These are phyloP conservation scores for Leptomonas seymouri DNA, from an alignment of 208 protist species.

Conservation along the genomic window DNA sequence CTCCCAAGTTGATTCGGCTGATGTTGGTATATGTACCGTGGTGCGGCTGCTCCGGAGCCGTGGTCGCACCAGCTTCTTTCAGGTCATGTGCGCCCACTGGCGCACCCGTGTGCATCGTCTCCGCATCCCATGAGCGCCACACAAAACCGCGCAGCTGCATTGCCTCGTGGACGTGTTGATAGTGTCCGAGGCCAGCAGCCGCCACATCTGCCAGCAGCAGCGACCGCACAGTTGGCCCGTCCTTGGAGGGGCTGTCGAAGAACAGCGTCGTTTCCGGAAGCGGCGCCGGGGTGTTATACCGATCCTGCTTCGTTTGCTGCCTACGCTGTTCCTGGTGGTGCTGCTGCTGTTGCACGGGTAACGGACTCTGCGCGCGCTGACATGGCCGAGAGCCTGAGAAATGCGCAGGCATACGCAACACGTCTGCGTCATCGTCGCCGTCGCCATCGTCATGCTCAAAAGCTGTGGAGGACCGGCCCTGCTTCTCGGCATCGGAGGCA, in stretches of 20 bases:
- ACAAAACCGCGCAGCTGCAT: constrained; percentile 31
- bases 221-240: constrained; percentile 16
- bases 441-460: not conserved
- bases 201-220: constrained; percentile 26
- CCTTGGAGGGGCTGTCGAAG: not conserved
- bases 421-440: not conserved
- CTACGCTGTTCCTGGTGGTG: constrained; percentile 2
- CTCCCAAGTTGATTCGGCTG: not conserved
- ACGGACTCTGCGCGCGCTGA: not conserved
- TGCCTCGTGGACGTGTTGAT: constrained; percentile 25
- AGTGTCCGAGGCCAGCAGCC: constrained; percentile 22
- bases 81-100: not conserved
- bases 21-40: not conserved
- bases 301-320: not conserved
- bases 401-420: no score
- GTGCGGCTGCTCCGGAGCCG: not conserved
- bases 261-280: constrained; percentile 4
- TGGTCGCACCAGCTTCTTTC: not conserved
- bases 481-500: not conserved
- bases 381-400: not conserved
- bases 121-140: constrained; percentile 17
- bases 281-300: not conserved
- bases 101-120: constrained; percentile 7
- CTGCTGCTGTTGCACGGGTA: not conserved
- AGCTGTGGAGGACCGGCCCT: not conserved